Percentiles rank a stretch among this genome's conserved stretches.
phyloP scores from a whole-genome alignment of 208 protist genomes.

The Leishmania amazonensis region DNA sequence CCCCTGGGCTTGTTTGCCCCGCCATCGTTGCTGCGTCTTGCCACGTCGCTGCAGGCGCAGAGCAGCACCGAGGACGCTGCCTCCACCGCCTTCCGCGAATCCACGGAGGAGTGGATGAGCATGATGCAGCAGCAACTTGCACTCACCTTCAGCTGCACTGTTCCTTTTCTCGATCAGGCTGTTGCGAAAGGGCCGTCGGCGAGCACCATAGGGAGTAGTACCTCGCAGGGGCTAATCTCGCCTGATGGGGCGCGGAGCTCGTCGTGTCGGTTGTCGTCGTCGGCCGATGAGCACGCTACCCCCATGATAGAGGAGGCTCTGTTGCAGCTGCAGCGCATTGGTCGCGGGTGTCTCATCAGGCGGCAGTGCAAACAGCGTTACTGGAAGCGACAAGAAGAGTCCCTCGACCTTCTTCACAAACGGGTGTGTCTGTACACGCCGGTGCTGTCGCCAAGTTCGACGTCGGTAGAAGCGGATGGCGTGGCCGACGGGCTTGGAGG shows the following conservation, averaged over 20 bases:
- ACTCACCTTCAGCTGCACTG: slow-evolving; percentile 12
- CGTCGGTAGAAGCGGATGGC: background rate
- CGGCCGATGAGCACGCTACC: background rate
- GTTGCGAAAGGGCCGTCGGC: slow-evolving; percentile 1
- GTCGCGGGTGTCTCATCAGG: slow-evolving; percentile 34
- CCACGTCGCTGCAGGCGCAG: slow-evolving; percentile 9
- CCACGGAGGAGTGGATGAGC: slow-evolving; percentile 22
- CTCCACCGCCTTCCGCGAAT: slow-evolving; percentile 8
- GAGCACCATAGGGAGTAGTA: background rate
- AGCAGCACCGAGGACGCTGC: slow-evolving; percentile 2
- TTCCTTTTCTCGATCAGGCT: slow-evolving; percentile 20
- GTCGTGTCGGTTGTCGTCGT: background rate
- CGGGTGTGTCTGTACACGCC: slow-evolving; percentile 10
- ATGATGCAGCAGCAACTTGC: slow-evolving; percentile 14
- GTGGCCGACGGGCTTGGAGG: background rate
- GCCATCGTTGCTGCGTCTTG: background rate
- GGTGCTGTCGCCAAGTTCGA: background rate
- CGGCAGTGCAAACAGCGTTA: slow-evolving; percentile 8
- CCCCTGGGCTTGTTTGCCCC: background rate
- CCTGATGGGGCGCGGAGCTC: background rate
- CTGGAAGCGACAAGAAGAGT: slow-evolving; percentile 15
- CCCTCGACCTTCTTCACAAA: slow-evolving; percentile 26
- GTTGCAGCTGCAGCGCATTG: slow-evolving; percentile 28
- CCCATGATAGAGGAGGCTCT: background rate
- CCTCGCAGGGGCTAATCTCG: background rate